Base-by-base conservation (phyloP, 2,329 filamentous ascomycete species). In the Bertia moriformis region DNA sequence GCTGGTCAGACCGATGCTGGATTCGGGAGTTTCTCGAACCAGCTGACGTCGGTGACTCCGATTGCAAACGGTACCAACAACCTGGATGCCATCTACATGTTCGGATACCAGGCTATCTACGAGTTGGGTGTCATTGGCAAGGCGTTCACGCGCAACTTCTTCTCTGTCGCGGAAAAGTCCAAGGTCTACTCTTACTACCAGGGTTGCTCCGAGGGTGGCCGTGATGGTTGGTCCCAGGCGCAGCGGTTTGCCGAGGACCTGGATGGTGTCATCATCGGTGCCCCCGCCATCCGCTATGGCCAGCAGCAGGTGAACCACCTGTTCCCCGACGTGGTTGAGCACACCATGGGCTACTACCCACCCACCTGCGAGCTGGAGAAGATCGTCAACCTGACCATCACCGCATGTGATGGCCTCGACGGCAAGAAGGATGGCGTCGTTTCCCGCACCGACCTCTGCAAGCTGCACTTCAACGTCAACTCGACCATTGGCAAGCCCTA, bases 121-220 rank as follows among this genome's bases (percentile, higher is more conserved):
- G 59, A 61, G 43, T 45, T 60, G 14, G 55, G 51, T 4, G 45
- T 51, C 5, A 49, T 68, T 10, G 65, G 63, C 15, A 66, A 67
- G 47, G 50, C 55, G 35, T 53, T 66, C 19, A 57, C 63, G 3
- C 54, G 52, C 24, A 56, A 54, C 7, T 58, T 67, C 48, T 67
- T 62, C 47, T 52, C 49, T 50, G 46, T 56, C 14, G 38, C 49
- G 1, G 39, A 42, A 4, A 38, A 17, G 14, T 39, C 46, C 13
- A 54, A 51, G 43, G 37, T 58, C 10, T 67, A 65, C 49, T 56
- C 65, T 2, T 71, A 71, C 52, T 73, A 65, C 45, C 60, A 69
- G 44, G 68, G 66, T 3, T 73, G 69, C 50, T 71, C 66, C 12
- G 67, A 72, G 39, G 68, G 68, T 15, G 69, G 63, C 2, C 57